These are phyloP conservation scores for Fusarium sublunatum DNA, from an alignment of 2,329 filamentous ascomycete genomes.

Conservation along the genomic window DNA sequence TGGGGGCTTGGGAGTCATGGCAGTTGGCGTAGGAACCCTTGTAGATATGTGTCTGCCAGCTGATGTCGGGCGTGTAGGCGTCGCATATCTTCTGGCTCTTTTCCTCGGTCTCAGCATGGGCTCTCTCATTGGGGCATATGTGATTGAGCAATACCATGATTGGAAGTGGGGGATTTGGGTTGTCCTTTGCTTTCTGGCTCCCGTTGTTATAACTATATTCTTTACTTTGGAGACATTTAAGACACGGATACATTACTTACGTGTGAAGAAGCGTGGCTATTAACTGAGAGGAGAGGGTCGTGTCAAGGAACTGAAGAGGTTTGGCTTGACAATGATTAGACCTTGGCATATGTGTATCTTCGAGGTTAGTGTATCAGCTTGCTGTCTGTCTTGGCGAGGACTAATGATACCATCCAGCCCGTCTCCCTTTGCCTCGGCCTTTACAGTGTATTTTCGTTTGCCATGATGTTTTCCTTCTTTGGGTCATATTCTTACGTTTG, in stretches of 20 bases:
- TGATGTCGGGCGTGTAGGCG: slow-evolving; percentile 15
- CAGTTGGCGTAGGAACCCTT: slow-evolving; percentile 13
- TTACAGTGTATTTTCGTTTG: slow-evolving; percentile 13
- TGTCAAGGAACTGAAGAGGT: neutral
- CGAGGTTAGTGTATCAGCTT: neutral
- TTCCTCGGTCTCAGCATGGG: slow-evolving; percentile 21
- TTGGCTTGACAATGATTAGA: slow-evolving; percentile 7
- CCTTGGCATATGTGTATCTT: slow-evolving; percentile 24
- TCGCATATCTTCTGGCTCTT: slow-evolving; percentile 9
- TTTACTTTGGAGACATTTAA: slow-evolving; percentile 13
- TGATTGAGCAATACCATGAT: slow-evolving; percentile 9
- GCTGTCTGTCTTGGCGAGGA: accelerated
- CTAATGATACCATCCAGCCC: neutral
- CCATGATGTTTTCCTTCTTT: slow-evolving; percentile 29
- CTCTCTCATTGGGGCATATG: slow-evolving; percentile 8
- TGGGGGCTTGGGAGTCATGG: slow-evolving; percentile 18
- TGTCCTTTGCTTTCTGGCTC: slow-evolving; percentile 12
- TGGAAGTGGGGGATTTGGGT: slow-evolving; percentile 16
- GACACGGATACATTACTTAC: slow-evolving; percentile 1
- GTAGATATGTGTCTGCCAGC: neutral
- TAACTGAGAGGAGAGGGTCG: neutral
- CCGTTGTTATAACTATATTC: slow-evolving; percentile 12
- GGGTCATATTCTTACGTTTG: slow-evolving; percentile 9
- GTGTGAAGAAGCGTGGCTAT: neutral
- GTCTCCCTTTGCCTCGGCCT: slow-evolving; percentile 9